These are phyloP conservation scores for Pseudogymnoascus sp. DNA, from an alignment of 2,329 filamentous ascomycete species.

Conservation along the genomic window DNA sequence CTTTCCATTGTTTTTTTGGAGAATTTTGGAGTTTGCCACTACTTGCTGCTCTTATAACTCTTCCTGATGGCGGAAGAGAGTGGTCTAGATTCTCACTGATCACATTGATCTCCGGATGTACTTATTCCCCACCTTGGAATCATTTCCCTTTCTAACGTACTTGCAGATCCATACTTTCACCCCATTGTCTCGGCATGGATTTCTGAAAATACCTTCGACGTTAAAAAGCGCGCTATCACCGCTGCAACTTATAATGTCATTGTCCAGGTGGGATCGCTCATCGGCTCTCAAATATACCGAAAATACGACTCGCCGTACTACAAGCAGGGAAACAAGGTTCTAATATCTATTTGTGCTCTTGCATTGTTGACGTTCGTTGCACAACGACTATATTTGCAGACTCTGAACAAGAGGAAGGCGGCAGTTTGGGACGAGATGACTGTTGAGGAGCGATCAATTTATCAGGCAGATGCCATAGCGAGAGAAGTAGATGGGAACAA, in stretches of 20 bases:
- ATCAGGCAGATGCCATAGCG: conserved; percentile 38
- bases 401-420: conserved; percentile 43
- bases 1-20: conserved; percentile 45
- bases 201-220: conserved; percentile 42
- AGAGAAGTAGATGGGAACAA: conserved; percentile 43
- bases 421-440: conserved; percentile 40
- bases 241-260: conserved; percentile 43
- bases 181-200: conserved; percentile 46
- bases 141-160: not conserved
- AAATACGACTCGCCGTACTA: conserved; percentile 48
- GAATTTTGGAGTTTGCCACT: conserved; percentile 47
- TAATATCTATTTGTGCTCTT: conserved; percentile 45
- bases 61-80: conserved; percentile 40
- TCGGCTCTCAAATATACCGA: conserved; percentile 41
- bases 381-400: conserved; percentile 38
- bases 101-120: conserved; percentile 43
- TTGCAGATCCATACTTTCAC: conserved; percentile 46
- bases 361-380: conserved; percentile 43
- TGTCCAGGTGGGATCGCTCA: conserved; percentile 39
- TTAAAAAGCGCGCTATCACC: conserved; percentile 42
- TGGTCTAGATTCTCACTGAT: conserved; percentile 47
- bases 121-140: not conserved
- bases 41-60: conserved; percentile 42
- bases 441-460: conserved; percentile 36
- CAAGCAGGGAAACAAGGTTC: conserved; percentile 48